Evolutionary conservation across 2,329 filamentous ascomycete species (phyloP), one percentile per base, ranked within the genome.

Genomic region (Microdochium bolleyi): DNA sequence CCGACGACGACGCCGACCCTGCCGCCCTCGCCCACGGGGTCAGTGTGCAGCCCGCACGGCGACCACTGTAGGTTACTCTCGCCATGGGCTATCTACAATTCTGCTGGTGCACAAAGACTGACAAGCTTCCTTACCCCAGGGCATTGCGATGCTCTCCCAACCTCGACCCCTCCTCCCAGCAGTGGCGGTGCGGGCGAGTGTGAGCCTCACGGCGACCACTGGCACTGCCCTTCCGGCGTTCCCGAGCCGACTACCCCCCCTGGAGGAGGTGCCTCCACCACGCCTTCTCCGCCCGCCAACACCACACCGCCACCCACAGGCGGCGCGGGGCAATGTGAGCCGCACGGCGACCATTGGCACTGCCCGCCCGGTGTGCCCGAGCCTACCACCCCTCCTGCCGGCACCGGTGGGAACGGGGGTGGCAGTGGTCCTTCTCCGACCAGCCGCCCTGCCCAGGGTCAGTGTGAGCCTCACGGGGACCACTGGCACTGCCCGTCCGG

Each of bases 51-150:
- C 14, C 53, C 55, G 10, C 53, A 55, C 21, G 53, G 53, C 22
- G 55, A 57, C 32, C 55, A 57, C 49, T 55, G 55, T 55, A 50
- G 48, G 53, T 57, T 19, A 16, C 13, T 38, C 30, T 34, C 14
- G 30, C 30, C 30, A 34, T 34, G 14, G 8, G 30, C 30, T 19
- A 5, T 3, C 5, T 16, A 5, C 7, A 16, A 19, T 16, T 3
- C 11, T 5, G 7, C 14, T 5, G 34, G n/a, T 38, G 13, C 11
- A 16, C 11, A 21, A 7, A 41, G 30, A 24, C 16, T 24, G 21
- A 10, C 24, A 19, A 30, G 24, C 22, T 16, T 3, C 9, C 7
- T 51, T 22, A 7, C 10, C 3, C 1, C 32, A 55, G 54, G 54
- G 54, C 54, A 55, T 30, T 55, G 54, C 49, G 54, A 55, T 9